A percentile compares a stretch with the other conserved stretches of the same genome.
Conservation (phyloP, 495 filamentous ascomycete species). For the Amorphotheca resinae region DNA sequence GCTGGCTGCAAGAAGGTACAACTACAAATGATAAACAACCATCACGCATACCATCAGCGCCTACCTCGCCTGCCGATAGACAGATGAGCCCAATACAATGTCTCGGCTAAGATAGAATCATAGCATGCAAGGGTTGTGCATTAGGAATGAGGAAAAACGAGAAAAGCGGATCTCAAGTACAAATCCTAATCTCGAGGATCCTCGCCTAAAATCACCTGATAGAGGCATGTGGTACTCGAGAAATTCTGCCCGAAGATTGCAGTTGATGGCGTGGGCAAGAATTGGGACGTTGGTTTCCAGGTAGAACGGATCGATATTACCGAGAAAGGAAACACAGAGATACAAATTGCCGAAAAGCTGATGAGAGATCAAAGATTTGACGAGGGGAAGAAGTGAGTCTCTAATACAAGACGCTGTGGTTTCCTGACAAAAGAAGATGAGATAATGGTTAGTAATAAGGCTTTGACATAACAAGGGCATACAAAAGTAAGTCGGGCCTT, state of each 20-base stretch:
- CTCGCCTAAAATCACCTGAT: slow-evolving; percentile 44
- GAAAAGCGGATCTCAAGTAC: slow-evolving; percentile 3
- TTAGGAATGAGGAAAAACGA: neutral
- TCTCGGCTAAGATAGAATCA: slow-evolving; percentile 51
- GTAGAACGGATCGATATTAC: slow-evolving; percentile 59
- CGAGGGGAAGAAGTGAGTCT: slow-evolving; percentile 53
- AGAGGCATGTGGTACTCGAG: slow-evolving; percentile 50
- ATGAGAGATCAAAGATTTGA: slow-evolving; percentile 71
- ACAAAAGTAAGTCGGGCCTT: slow-evolving; percentile 45
- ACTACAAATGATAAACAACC: too few species aligned
- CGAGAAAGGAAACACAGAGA: slow-evolving; percentile 46
- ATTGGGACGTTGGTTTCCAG: slow-evolving; percentile 70
- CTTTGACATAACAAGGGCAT: slow-evolving; percentile 40
- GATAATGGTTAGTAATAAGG: slow-evolving; percentile 45
- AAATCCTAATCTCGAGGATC: slow-evolving; percentile 34
- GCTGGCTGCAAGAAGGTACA: too few species aligned
- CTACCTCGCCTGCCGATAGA: slow-evolving; percentile 51
- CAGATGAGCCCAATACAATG: slow-evolving; percentile 45
- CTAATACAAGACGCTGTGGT: slow-evolving; percentile 72
- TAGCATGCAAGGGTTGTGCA: slow-evolving; percentile 53
- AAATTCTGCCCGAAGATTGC: slow-evolving; percentile 86
- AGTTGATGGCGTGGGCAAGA: slow-evolving; percentile 40
- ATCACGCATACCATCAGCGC: slow-evolving; percentile 54
- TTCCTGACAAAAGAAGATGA: slow-evolving; percentile 63
- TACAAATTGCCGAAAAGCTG: slow-evolving; percentile 63